Percentiles rank a stretch among this genome's conserved stretches.
These are phyloP conservation scores for Aspergillus puulaauensis DNA, from an alignment of 2,329 filamentous ascomycete genomes.

Conservation along the genomic window DNA sequence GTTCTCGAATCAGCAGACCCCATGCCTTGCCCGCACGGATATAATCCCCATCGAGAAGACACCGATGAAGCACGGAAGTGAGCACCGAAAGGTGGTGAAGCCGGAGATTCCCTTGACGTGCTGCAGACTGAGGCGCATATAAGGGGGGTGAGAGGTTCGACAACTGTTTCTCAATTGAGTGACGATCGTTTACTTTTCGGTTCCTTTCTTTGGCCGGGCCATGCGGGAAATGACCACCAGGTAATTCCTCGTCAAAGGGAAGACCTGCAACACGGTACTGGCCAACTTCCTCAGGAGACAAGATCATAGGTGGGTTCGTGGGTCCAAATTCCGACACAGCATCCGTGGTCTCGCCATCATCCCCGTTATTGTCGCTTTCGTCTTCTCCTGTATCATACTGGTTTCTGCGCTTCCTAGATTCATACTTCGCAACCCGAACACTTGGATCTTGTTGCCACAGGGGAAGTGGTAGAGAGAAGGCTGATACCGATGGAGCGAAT, in stretches of 20 bases:
- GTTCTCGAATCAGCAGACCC: constrained; percentile 67
- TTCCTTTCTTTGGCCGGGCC: constrained; percentile 20
- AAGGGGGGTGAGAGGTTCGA: constrained; percentile 34
- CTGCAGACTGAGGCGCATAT: constrained; percentile 32
- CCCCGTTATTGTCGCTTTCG: constrained; percentile 22
- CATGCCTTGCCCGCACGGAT: constrained; percentile 71
- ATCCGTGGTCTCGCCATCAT: constrained; percentile 30
- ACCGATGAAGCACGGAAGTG: constrained; percentile 68
- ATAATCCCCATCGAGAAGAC: constrained; percentile 70
- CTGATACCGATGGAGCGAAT: constrained; percentile 30
- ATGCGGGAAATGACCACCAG: constrained; percentile 44
- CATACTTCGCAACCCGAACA: constrained; percentile 36
- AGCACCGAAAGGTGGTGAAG: constrained; percentile 64
- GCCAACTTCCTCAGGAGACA: constrained; percentile 42
- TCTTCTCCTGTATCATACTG: constrained; percentile 26
- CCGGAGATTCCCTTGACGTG: constrained; percentile 37
- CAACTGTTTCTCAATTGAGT: constrained; percentile 26
- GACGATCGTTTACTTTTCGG: constrained; percentile 12
- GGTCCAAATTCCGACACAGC: constrained; percentile 25
- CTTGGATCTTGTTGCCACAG: constrained; percentile 37
- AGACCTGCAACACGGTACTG: constrained; percentile 46
- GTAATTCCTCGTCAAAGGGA: constrained; percentile 37
- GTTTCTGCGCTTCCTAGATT: constrained; percentile 36
- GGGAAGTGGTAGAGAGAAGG: constrained; percentile 39
- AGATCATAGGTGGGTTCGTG: constrained; percentile 24